Evolutionary conservation across 2,329 filamentous ascomycete species (phyloP), one percentile per base, ranked within the genome.

Genomic region (Alternaria consortialis): DNA sequence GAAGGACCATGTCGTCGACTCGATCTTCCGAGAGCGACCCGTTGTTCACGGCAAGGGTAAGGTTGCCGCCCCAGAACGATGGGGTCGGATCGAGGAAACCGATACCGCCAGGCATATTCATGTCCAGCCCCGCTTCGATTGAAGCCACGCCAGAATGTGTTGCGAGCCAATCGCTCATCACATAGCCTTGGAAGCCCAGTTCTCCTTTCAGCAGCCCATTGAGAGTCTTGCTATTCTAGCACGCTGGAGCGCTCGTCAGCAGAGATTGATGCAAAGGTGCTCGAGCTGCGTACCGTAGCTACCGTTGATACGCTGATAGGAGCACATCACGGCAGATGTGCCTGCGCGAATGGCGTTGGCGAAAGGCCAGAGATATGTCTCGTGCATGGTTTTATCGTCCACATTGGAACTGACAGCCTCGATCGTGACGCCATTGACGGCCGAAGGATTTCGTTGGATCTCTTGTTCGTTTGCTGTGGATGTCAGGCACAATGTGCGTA

Each of bases 391-490:
- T 42, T 58, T 58, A 29, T 65, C 63, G 20, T 69, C 84, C 2
- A 90, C 79, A 66, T 90, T 90, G 23, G 87, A 83, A 0, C 85
- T 88, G 7, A 85, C 78, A 3, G 87, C 84, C 60, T 88, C 85
- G 81, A 84, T 74, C n/a, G 75, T 83, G 71, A 66, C 80, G 71
- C 67, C 77, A 65, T 69, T 77, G 3, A 68, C 79, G 13, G 20
- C 48, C 56, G n/a, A 60, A 53, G 32, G 79, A 68, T 75, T 73
- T 44, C 69, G 74, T 68, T 74, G 74, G 31, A 65, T 85, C 60
- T 89, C 87, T 71, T 89, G 87, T 67, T 89, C 87, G 57, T 89
- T 87, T 11, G 9, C 31, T 32, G 31, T 32, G 31, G 7, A 32
- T 3, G 31, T 11, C 9, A 32, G 31, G 3, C 31, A 32, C 7